These are phyloP conservation scores for Babesia gibsoni DNA, from an alignment of 169 alveolate species.

Conservation along the genomic window DNA sequence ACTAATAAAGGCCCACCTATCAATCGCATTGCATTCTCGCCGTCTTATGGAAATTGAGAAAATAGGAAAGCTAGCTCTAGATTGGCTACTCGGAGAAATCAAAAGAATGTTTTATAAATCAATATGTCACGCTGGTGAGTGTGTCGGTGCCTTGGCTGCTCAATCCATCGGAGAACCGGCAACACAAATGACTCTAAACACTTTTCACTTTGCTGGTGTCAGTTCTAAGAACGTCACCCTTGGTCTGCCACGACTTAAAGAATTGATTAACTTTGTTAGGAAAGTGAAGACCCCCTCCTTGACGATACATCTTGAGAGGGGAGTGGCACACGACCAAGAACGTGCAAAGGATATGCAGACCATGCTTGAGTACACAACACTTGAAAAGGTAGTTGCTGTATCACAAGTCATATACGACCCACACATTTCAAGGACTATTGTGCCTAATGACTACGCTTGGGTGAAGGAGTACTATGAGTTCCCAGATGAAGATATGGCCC, in stretches of 20 bases:
- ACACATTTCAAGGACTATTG: slow-evolving; percentile 90
- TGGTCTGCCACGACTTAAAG: slow-evolving; percentile 98
- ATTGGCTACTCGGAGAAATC: slow-evolving; percentile 97
- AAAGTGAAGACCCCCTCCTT: slow-evolving; percentile 97
- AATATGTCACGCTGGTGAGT: slow-evolving; percentile 98
- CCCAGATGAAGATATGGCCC: slow-evolving; percentile 89
- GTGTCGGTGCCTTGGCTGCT: slow-evolving; percentile 99
- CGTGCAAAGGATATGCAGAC: slow-evolving; percentile 92
- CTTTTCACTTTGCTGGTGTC: slow-evolving; percentile 99
- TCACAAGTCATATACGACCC: slow-evolving; percentile 97
- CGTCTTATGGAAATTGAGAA: slow-evolving; percentile 91
- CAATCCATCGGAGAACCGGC: slow-evolving; percentile 99
- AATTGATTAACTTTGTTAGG: slow-evolving; percentile 97
- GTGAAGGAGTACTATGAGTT: slow-evolving; percentile 93
- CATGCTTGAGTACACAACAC: slow-evolving; percentile 92
- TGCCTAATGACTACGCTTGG: slow-evolving; percentile 90
- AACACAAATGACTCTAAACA: slow-evolving; percentile 99
- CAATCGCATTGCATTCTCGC: slow-evolving; percentile 90
- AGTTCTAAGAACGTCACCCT: slow-evolving; percentile 99
- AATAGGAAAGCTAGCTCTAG: slow-evolving; percentile 90
- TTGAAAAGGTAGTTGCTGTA: slow-evolving; percentile 88
- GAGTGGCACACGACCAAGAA: slow-evolving; percentile 85
- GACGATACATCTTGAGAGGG: slow-evolving; percentile 88
- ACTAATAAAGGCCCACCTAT: slow-evolving; percentile 91
- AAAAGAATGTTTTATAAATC: slow-evolving; percentile 91